Evolutionary conservation across 164 flowering plant genomes (phyloP), one percentile per base, ranked within the genome.

Genomic region (Umbilicus rupestris): DNA sequence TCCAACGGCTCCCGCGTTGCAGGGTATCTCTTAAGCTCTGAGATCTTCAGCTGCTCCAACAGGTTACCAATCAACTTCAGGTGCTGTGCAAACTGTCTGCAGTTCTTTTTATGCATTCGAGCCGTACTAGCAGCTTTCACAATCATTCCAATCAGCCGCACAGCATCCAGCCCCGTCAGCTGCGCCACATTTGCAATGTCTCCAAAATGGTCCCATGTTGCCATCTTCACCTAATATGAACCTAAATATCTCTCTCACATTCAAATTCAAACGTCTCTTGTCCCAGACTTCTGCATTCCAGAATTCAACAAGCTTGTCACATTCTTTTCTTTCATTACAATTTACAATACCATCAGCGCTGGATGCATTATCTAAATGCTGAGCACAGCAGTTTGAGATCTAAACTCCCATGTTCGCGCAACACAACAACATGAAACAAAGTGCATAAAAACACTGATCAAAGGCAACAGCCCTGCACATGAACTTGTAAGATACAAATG

Each of bases 1-100:
- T 91, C 99, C 73, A 94, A 67, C 2, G 99, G 99, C 77, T 94
- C 99, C 69, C 96, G 52, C 0, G 97, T 94, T 70, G 87, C 99
- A 0, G 97, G 96, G 71, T 91, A 87, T 80, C 67, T 87, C 79
- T 84, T 91, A 62, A 91, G 84, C 83, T 94, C 97, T 15, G 97
- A 75, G 69, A 91, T 88, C 76, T 78, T 94, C 10, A 94, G 89
- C 80, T 89, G 94, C 74, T 89, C 87, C 64, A 94, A 73, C 79
- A 94, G 75, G 68, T 94, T 94, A 42, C 98, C 98, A 19, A 94
- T 87, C 77, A 94, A 68, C 78, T 89, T 94, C 77, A 94, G 70
- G 73, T 94, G 99, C 79, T 62, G 82, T 0, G 99, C 97, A 69
- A 94, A 91, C 66, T 88, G 95, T 85, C 84, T 74, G 80, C 99